Evolutionary conservation across 2,329 filamentous ascomycete species (phyloP).

Genomic region (Metarhizium sp.): DNA sequence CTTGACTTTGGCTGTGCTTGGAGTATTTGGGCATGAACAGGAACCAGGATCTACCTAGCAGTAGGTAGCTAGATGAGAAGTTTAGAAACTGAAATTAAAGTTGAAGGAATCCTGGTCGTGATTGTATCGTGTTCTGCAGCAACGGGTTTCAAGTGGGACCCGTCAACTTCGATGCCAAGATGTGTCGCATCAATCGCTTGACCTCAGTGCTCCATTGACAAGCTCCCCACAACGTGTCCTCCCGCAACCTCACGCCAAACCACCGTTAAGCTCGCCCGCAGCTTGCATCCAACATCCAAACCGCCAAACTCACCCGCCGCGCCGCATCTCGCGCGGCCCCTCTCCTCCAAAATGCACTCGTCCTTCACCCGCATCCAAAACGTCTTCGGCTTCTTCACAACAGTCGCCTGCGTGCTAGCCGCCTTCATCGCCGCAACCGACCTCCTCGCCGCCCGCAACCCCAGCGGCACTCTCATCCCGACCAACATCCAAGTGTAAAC

Average conservation of each 20-base stretch:
- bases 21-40: too few relatives aligned
- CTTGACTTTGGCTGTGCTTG: too few relatives aligned
- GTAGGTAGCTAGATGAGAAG: too few relatives aligned
- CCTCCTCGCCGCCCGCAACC: constrained; percentile 58
- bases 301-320: neutral
- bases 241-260: neutral
- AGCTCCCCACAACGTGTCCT: constrained; percentile 10
- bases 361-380: constrained; percentile 77
- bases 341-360: constrained; percentile 66
- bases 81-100: too few relatives aligned
- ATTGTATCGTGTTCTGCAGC: too few relatives aligned
- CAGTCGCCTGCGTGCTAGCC: constrained; percentile 75
- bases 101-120: too few relatives aligned
- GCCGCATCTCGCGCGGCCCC: constrained; percentile 9
- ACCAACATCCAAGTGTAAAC: constrained; percentile 79
- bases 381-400: constrained; percentile 97
- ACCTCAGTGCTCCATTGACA: too few relatives aligned
- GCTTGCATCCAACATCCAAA: neutral
- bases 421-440: constrained; percentile 74
- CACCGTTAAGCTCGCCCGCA: neutral
- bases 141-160: too few relatives aligned
- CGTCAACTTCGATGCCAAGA: too few relatives aligned
- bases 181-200: too few relatives aligned
- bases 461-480: constrained; percentile 50
- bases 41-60: too few relatives aligned